Percentiles rank a stretch among this genome's conserved stretches.
Conservation (phyloP, 2,329 filamentous ascomycete species). For the Colletotrichum sansevieriae region DNA sequence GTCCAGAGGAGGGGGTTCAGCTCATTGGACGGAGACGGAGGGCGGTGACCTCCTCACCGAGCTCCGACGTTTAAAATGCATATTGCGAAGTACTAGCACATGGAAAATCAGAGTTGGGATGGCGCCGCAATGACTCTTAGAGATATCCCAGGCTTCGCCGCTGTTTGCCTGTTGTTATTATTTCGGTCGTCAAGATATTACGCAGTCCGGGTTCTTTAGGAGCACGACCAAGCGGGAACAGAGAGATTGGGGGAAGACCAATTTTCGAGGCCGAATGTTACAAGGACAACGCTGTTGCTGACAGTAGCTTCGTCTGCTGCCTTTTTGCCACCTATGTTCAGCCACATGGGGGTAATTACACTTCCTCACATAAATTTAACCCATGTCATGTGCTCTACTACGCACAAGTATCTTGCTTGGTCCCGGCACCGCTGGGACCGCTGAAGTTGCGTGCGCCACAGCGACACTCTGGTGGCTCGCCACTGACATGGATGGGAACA, state of each 20-base stretch:
- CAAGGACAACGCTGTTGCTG: slow-evolving; percentile 19
- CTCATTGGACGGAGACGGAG: slow-evolving; percentile 36
- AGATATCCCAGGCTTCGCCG: background rate
- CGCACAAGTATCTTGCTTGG: slow-evolving; percentile 17
- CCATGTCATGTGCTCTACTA: no score
- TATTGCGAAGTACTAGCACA: background rate
- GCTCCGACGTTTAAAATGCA: slow-evolving; percentile 13
- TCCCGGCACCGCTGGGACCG: slow-evolving; percentile 16
- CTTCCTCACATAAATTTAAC: no score
- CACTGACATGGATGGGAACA: slow-evolving; percentile 14
- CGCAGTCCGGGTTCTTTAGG: slow-evolving; percentile 15
- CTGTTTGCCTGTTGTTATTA: slow-evolving; percentile 11
- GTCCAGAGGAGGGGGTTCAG: slow-evolving; percentile 31
- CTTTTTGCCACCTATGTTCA: no score
- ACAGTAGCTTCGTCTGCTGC: background rate
- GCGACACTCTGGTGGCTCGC: slow-evolving; percentile 15
- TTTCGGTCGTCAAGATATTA: slow-evolving; percentile 21
- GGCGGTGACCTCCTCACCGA: slow-evolving; percentile 22
- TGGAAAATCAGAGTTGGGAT: slow-evolving; percentile 9
- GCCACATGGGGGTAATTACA: no score
- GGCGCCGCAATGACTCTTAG: slow-evolving; percentile 12
- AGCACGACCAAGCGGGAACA: background rate
- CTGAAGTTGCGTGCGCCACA: slow-evolving; percentile 19
- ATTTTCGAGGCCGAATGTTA: slow-evolving; percentile 23
- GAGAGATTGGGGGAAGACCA: slow-evolving; percentile 14